Evolutionary conservation across 139 green algal species (phyloP).

Genomic region (Asterochloris erici): DNA sequence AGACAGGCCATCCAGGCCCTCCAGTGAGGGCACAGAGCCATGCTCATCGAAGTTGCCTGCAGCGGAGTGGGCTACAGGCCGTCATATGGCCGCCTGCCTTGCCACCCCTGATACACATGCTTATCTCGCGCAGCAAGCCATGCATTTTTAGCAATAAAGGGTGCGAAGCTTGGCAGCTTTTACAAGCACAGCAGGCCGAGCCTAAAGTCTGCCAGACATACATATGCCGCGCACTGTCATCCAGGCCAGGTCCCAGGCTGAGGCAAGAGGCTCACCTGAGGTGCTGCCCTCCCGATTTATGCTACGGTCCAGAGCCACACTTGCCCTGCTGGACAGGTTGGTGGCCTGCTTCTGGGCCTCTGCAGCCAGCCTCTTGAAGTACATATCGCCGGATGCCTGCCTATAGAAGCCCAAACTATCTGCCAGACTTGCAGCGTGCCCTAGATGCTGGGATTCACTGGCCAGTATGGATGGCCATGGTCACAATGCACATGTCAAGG

Average conservation of each 20-base stretch:
- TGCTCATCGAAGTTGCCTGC: too few species aligned
- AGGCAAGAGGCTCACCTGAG: too few species aligned
- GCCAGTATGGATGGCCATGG: not conserved
- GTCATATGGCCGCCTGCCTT: too few species aligned
- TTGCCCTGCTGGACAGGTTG: not conserved
- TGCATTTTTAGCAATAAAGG: not conserved
- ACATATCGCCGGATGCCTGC: not conserved
- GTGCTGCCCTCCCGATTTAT: not conserved
- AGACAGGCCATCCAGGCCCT: not conserved
- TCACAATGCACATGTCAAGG: not conserved
- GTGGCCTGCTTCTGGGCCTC: constrained; percentile 7
- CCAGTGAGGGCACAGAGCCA: not conserved
- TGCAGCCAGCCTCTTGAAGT: constrained; percentile 2
- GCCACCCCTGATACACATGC: too few species aligned
- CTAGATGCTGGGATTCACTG: not conserved
- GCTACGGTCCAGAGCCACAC: not conserved
- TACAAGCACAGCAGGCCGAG: not conserved
- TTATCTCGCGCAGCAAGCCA: not conserved
- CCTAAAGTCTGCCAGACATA: too few species aligned
- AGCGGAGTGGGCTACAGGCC: too few species aligned
- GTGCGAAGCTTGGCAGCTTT: too few species aligned
- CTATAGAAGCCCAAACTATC: not conserved
- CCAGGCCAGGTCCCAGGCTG: too few species aligned
- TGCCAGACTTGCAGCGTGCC: not conserved
- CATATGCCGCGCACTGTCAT: too few species aligned